Conservation (phyloP, 108 stramenopile species). For the Poteriospumella lacustris region DNA sequence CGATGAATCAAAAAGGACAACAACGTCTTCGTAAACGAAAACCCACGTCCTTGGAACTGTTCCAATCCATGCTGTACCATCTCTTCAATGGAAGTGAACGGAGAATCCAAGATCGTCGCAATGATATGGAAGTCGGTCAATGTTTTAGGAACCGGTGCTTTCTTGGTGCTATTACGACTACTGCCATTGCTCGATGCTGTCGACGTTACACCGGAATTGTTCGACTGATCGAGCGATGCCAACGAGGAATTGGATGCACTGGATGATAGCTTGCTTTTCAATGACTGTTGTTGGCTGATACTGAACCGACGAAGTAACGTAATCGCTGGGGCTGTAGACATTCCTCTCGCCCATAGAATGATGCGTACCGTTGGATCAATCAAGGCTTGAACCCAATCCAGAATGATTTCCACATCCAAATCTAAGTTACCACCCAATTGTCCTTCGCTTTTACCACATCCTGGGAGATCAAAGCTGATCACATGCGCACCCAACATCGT, state of each 20-base stretch:
- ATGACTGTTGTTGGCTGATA: too few species aligned
- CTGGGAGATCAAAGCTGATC: background rate
- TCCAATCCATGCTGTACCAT: constrained; percentile 3
- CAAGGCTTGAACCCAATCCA: background rate
- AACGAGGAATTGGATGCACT: too few species aligned
- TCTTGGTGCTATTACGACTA: too few species aligned
- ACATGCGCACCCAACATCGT: background rate
- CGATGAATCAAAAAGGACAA: background rate
- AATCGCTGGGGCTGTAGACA: constrained; percentile 10
- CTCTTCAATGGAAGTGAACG: constrained; percentile 5
- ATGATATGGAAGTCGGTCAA: background rate
- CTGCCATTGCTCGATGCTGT: too few species aligned
- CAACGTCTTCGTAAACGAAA: background rate
- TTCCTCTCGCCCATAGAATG: constrained; percentile 12
- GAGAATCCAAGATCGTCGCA: constrained; percentile 9
- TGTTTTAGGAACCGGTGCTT: too few species aligned
- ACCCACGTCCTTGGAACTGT: background rate
- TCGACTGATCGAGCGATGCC: too few species aligned
- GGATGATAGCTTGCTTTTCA: too few species aligned
- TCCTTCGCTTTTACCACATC: constrained; percentile 16
- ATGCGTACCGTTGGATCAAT: background rate
- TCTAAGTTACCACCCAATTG: background rate
- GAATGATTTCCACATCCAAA: background rate
- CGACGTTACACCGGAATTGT: too few species aligned
- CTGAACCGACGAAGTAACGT: too few species aligned